Base-by-base conservation (phyloP, 257 asterid species). In the Solanum sitiens region DNA sequence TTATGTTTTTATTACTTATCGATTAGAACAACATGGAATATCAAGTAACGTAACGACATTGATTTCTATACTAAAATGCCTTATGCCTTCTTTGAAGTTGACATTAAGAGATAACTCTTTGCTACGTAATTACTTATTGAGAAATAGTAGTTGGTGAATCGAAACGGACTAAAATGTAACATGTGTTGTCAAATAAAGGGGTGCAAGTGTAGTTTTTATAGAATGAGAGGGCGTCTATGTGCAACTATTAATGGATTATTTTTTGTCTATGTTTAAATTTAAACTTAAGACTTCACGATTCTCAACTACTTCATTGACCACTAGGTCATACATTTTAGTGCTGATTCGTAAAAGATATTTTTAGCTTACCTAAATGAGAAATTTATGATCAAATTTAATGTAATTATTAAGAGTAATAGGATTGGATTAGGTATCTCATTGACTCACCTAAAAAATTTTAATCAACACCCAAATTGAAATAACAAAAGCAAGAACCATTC, bases 181-280 rank as follows among this genome's bases (percentile, higher is more conserved):
- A 39, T 3, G 65, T 56, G 10, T 18, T 7, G 65, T 56, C 65
- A 3, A 1, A 21, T 37, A 25, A 76, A 40, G 23, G 56, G 83
- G 59, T 23, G 7, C 35, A 75, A 44, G 84, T 42, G 25, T 77
- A 7, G 15, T 1, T 77, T 77, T 77, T n/a, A 0, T 5, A 13
- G 25, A 77, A 12, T 14, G 61, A 7, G n/a, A 73, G 82, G 50
- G 50, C 18, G 39, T 2, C 37, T 42, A 40, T 2, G 14, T 77
- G 61, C 63, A 77, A 44, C 1, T 45, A 79, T 14, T 25, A 4
- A 8, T 79, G 63, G 23, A 53, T 53, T 20, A 1, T 27, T 53
- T 18, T 53, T 1, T 53, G 0, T 53, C 0, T 2, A 0, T 0
- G 0, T 0, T 1, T 6, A 53, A 2, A 53, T 53, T 18, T 53